Evolutionary conservation across 140 eudicot species (phyloP).

Genomic region (Senecio squalidus): DNA sequence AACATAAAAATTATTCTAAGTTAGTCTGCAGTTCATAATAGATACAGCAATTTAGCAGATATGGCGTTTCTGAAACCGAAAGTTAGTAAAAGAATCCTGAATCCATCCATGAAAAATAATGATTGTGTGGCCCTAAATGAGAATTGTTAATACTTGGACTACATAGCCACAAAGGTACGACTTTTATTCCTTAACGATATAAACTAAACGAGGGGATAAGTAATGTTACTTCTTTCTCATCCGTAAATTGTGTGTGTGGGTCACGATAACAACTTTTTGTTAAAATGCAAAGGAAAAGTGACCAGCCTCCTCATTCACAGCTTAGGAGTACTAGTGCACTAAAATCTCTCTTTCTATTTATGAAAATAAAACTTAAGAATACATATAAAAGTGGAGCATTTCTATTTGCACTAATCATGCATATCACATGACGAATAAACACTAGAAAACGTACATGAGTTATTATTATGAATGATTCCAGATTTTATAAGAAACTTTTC

Average conservation of each 20-base stretch:
- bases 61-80: neutral
- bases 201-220: neutral
- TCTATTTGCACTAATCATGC: neutral
- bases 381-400: too few relatives aligned
- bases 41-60: neutral
- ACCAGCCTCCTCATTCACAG: too few relatives aligned
- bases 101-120: neutral
- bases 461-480: too few relatives aligned
- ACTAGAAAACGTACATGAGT: neutral
- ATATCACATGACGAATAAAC: neutral
- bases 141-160: neutral
- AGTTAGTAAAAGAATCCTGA: neutral
- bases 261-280: neutral
- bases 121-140: neutral
- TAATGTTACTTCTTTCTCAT: neutral
- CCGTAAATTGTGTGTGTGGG: neutral
- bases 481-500: too few relatives aligned
- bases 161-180: neutral
- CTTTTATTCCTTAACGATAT: neutral
- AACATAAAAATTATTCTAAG: neutral
- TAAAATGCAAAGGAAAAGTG: too few relatives aligned
- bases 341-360: neutral
- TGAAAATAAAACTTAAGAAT: too few relatives aligned
- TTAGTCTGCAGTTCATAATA: neutral
- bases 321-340: too few relatives aligned